phyloP scores from a whole-genome alignment of 768 basidiomycete genomes.

The Phylloporus rhodoxanthus region DNA sequence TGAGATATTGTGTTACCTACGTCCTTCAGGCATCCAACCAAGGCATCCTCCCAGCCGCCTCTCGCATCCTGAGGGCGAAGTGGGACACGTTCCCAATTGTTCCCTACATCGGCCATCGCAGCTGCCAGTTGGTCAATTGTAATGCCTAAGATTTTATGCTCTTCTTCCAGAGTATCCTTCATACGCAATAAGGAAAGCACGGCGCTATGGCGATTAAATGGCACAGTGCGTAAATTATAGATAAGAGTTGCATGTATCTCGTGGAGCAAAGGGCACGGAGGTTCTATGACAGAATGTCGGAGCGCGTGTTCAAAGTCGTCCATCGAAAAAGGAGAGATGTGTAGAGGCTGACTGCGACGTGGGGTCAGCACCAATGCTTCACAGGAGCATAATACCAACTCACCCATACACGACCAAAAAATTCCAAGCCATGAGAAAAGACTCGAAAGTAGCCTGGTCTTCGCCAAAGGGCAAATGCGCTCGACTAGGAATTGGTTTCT shows the following conservation, averaged over 20 bases:
- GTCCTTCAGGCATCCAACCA: slow-evolving; percentile 84
- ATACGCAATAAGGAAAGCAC: slow-evolving; percentile 53
- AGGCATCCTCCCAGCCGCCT: slow-evolving; percentile 87
- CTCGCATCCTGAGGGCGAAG: slow-evolving; percentile 68
- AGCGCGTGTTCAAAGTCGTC: slow-evolving; percentile 91
- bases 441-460: slow-evolving; percentile 62
- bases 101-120: slow-evolving; percentile 76
- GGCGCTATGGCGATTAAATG: slow-evolving; percentile 70
- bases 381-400: slow-evolving; percentile 20
- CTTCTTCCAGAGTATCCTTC: slow-evolving; percentile 38
- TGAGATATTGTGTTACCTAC: slow-evolving; percentile 44
- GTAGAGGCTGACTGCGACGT: slow-evolving; percentile 67
- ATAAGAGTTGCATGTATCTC: slow-evolving; percentile 89
- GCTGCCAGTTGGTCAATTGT: slow-evolving; percentile 56
- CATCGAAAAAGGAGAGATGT: slow-evolving; percentile 81
- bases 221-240: slow-evolving; percentile 80
- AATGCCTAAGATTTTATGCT: slow-evolving; percentile 47
- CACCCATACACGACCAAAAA: slow-evolving; percentile 93
- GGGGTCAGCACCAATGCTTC: slow-evolving; percentile 3
- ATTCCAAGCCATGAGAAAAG: slow-evolving; percentile 89
- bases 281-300: slow-evolving; percentile 64
- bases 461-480: slow-evolving; percentile 64
- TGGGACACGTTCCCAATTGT: slow-evolving; percentile 79
- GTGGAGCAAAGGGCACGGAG: slow-evolving; percentile 69
- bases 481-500: slow-evolving; percentile 61